Base-by-base conservation (phyloP, 768 basidiomycete genomes). In the Leucosporidium creatinivorum region DNA sequence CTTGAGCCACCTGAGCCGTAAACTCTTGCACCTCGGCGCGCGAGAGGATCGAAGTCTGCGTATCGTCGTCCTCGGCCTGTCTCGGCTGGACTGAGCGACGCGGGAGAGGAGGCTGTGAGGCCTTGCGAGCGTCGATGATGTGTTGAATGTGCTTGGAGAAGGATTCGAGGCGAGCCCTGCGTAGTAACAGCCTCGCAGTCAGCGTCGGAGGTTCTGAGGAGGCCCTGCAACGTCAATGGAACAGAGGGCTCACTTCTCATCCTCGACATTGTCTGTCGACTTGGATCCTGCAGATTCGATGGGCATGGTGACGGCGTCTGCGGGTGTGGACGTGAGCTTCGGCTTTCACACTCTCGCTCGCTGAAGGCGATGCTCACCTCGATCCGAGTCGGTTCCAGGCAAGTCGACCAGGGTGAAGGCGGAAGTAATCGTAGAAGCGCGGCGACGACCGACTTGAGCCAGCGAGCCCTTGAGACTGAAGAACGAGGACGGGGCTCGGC, bases 401-500 rank as follows among this genome's bases (percentile, higher is more conserved):
- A 15, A 21, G n/a, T 39, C 54, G 5, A 63, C 70, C 39, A 68
- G 12, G 3, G 65, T 57, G 59, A 26, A 68, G 1, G 18, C 10
- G 3, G 59, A 66, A 19, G 47, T 63, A 57, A 28, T 25, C 25
- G 4, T 58, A 0, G 63, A 66, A 10, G 61, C 54, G 1, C 65
- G 60, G 2, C 56, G 67, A 4, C 61, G 61, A 8, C 58, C 23
- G 3, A 21, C 18, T 9, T 33, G 51, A 18, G 47, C 10, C 18
- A 69, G 1, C 0, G 66, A 59, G 17, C 15, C 23, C 47, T 68
- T 71, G 31, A 68, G 39, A 9, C 61, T 60, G 15, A 59, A n/a
- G 56, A 70, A 61, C 10, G 59, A 64, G 8, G 69, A 58, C 4
- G 70, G 61, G 18, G 67, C 51, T 17, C 58, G 62, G 30, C 58